Evolutionary conservation across 2,329 filamentous ascomycete genomes (phyloP).

Genomic region (Trichoderma cornu-damae): DNA sequence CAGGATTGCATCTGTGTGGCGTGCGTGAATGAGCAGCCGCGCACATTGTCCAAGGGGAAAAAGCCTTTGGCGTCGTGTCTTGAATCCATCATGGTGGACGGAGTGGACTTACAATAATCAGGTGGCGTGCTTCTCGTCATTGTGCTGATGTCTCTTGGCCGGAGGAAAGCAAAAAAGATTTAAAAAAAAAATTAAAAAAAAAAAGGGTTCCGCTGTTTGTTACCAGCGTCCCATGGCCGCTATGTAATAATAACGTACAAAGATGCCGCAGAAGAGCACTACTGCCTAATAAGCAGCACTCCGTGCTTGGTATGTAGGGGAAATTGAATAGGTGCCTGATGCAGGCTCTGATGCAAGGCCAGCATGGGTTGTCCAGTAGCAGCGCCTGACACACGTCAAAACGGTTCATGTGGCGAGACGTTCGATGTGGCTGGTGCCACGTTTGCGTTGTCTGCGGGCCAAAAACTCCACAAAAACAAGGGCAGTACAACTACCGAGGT

Average conservation of each 20-base stretch:
- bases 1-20: constrained; percentile 61
- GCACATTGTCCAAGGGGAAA: background rate
- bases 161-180: background rate
- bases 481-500: too few relatives aligned
- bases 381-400: constrained; percentile 23
- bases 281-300: too few relatives aligned
- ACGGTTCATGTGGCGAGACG: constrained; percentile 43
- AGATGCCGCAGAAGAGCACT: background rate
- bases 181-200: background rate
- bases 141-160: constrained; percentile 18
- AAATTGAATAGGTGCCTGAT: constrained; percentile 15
- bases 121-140: constrained; percentile 43
- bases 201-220: too few relatives aligned
- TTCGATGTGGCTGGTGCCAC: constrained; percentile 26
- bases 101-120: constrained; percentile 50
- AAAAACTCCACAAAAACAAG: constrained; percentile 12
- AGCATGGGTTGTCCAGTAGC: constrained; percentile 5
- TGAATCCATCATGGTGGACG: background rate
- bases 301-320: too few relatives aligned
- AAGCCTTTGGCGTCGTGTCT: background rate
- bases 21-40: background rate
- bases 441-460: constrained; percentile 5
- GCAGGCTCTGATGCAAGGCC: constrained; percentile 10
- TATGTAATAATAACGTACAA: too few relatives aligned
- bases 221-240: background rate